Evolutionary conservation across 805 yeast species (phyloP).

Genomic region (Debaryomyces maramus): DNA sequence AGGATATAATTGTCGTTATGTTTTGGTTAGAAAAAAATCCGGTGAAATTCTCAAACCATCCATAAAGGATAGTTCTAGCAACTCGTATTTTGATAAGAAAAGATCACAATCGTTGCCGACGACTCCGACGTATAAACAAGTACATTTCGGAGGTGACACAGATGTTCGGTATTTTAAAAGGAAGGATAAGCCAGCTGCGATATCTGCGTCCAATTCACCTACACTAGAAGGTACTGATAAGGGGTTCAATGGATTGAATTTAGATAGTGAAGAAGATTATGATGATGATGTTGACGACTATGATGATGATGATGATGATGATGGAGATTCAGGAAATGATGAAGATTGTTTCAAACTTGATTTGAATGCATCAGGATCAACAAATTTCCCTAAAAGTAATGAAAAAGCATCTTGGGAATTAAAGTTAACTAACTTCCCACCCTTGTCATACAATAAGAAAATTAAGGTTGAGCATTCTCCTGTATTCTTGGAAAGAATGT

Average conservation of each 20-base stretch:
- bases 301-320: slow-evolving; percentile 6
- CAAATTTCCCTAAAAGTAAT: slow-evolving; percentile 10
- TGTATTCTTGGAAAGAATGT: slow-evolving; percentile 66
- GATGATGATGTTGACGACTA: slow-evolving; percentile 18
- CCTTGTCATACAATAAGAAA: slow-evolving; percentile 46
- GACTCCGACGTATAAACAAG: slow-evolving; percentile 66
- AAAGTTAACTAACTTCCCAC: slow-evolving; percentile 41
- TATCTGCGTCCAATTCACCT: slow-evolving; percentile 69
- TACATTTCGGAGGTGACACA: slow-evolving; percentile 70
- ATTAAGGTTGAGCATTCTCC: slow-evolving; percentile 32
- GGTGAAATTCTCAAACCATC: slow-evolving; percentile 86
- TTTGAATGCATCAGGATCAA: slow-evolving; percentile 13
- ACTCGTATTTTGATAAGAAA: slow-evolving; percentile 31
- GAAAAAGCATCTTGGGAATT: slow-evolving; percentile 41
- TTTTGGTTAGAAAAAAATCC: slow-evolving; percentile 73
- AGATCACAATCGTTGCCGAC: slow-evolving; percentile 40
- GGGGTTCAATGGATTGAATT: slow-evolving; percentile 1
- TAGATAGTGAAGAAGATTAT: slow-evolving; percentile 18
- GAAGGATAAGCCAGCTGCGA: slow-evolving; percentile 74
- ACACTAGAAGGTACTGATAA: slow-evolving; percentile 14
- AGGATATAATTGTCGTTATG: slow-evolving; percentile 15
- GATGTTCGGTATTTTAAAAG: slow-evolving; percentile 74
- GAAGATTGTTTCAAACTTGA: slow-evolving; percentile 6
- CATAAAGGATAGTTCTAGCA: slow-evolving; percentile 46
- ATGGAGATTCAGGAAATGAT: slow-evolving; percentile 3